Evolutionary conservation across 1,284 basidiomycete species (phyloP).

Genomic region (Tremellales sp.): DNA sequence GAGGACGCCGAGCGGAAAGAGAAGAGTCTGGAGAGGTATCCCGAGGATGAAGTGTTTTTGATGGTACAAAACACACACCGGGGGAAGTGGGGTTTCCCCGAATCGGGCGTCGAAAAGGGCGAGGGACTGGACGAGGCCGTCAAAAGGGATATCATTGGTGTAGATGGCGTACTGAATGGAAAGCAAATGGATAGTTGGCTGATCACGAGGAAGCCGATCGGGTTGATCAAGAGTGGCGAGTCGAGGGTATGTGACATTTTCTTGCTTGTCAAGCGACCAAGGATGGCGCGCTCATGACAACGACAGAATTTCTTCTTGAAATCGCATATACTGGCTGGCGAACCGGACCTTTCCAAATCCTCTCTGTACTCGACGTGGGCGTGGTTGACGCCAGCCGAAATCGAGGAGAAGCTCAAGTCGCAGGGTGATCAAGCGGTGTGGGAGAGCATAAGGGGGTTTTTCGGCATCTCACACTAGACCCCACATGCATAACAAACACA

Average conservation of each 20-base stretch:
- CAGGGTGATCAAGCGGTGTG: constrained; percentile 40
- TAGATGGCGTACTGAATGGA: constrained; percentile 35
- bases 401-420: constrained; percentile 30
- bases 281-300: constrained; percentile 1
- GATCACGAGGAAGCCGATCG: constrained; percentile 46
- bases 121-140: constrained; percentile 44
- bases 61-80: constrained; percentile 59
- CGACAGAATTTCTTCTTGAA: constrained; percentile 46
- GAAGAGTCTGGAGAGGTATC: constrained; percentile 72
- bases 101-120: constrained; percentile 21
- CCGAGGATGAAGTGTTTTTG: constrained; percentile 81
- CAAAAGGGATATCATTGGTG: constrained; percentile 26
- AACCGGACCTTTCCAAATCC: constrained; percentile 31
- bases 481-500: no score
- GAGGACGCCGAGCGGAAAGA: constrained; percentile 51
- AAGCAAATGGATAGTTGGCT: constrained; percentile 46
- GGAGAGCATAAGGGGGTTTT: constrained; percentile 40
- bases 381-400: constrained; percentile 40
- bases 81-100: constrained; percentile 74
- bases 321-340: constrained; percentile 46
- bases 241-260: constrained; percentile 30
- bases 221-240: constrained; percentile 32
- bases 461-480: constrained; percentile 33
- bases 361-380: constrained; percentile 29
- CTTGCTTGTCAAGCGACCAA: not conserved